Evolutionary conservation across 2,329 filamentous ascomycete genomes (phyloP).

Genomic region (Fusarium penzigii): DNA sequence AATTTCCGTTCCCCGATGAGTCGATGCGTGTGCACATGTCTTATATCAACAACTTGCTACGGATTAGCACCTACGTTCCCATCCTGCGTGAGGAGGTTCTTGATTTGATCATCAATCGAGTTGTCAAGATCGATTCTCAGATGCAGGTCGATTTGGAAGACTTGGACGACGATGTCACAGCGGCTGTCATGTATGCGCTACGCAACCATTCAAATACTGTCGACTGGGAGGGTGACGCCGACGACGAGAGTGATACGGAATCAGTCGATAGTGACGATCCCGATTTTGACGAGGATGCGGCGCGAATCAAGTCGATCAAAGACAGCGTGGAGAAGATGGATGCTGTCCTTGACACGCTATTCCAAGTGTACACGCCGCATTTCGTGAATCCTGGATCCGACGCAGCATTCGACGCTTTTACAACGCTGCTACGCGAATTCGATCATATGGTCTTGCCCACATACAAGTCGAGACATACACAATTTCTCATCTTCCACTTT

Average conservation of each 20-base stretch:
- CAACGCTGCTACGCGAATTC: slow-evolving; percentile 82
- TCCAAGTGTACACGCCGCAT: slow-evolving; percentile 74
- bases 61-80: slow-evolving; percentile 74
- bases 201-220: slow-evolving; percentile 28
- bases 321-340: slow-evolving; percentile 91
- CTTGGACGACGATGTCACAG: slow-evolving; percentile 82
- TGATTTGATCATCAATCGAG: slow-evolving; percentile 77
- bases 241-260: slow-evolving; percentile 68
- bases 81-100: slow-evolving; percentile 79
- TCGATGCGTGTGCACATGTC: slow-evolving; percentile 76
- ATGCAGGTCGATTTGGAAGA: slow-evolving; percentile 94
- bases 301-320: slow-evolving; percentile 70
- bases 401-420: slow-evolving; percentile 71
- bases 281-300: slow-evolving; percentile 63
- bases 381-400: slow-evolving; percentile 70
- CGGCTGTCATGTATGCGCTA: slow-evolving; percentile 63
- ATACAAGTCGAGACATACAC: slow-evolving; percentile 87
- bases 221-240: slow-evolving; percentile 52
- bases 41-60: slow-evolving; percentile 85
- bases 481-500: slow-evolving; percentile 96
- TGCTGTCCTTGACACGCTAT: slow-evolving; percentile 82
- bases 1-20: slow-evolving; percentile 78
- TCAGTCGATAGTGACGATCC: slow-evolving; percentile 71
- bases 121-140: slow-evolving; percentile 93
- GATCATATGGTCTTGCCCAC: slow-evolving; percentile 85